Percentiles rank a stretch among this genome's conserved stretches.
These are phyloP conservation scores for Erysimum cheiri DNA, from an alignment of 441 rosid species.

Conservation along the genomic window DNA sequence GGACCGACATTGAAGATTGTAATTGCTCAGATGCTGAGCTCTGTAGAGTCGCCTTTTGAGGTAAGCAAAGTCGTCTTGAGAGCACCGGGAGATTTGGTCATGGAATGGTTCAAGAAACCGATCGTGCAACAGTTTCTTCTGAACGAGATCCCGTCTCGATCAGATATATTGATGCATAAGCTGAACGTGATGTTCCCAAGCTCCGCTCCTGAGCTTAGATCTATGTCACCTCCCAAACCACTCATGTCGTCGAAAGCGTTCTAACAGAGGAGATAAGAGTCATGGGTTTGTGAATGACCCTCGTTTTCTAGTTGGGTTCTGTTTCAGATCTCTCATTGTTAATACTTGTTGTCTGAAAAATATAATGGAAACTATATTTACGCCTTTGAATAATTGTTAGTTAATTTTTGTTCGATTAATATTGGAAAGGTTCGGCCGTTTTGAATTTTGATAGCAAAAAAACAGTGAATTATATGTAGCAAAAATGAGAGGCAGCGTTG, in stretches of 20 bases:
- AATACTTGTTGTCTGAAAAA: slow-evolving; percentile 36
- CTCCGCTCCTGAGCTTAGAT: slow-evolving; percentile 93
- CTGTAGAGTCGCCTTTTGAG: slow-evolving; percentile 92
- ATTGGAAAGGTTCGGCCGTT: background rate
- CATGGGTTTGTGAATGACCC: slow-evolving; percentile 24
- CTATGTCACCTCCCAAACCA: slow-evolving; percentile 82
- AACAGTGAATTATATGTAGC: background rate
- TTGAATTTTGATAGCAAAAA: background rate
- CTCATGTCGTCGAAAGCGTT: slow-evolving; percentile 58
- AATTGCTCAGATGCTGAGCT: slow-evolving; percentile 88
- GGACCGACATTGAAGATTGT: slow-evolving; percentile 95
- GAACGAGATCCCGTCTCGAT: slow-evolving; percentile 87
- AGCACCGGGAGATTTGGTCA: slow-evolving; percentile 86
- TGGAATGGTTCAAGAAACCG: slow-evolving; percentile 98
- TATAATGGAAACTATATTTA: slow-evolving; percentile 22
- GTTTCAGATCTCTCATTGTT: slow-evolving; percentile 16
- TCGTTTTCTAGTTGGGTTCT: slow-evolving; percentile 15
- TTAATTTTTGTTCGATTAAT: background rate
- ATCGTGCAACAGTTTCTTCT: slow-evolving; percentile 94
- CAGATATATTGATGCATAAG: slow-evolving; percentile 92
- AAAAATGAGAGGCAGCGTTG: too few species aligned
- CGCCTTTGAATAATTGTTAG: background rate
- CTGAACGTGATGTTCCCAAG: slow-evolving; percentile 82
- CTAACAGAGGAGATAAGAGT: slow-evolving; percentile 11
- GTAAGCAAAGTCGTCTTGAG: slow-evolving; percentile 91